Percentiles rank a stretch among this genome's conserved stretches.
phyloP scores from a whole-genome alignment of 176 grass and related monocot species.

The Typha latifolia region DNA sequence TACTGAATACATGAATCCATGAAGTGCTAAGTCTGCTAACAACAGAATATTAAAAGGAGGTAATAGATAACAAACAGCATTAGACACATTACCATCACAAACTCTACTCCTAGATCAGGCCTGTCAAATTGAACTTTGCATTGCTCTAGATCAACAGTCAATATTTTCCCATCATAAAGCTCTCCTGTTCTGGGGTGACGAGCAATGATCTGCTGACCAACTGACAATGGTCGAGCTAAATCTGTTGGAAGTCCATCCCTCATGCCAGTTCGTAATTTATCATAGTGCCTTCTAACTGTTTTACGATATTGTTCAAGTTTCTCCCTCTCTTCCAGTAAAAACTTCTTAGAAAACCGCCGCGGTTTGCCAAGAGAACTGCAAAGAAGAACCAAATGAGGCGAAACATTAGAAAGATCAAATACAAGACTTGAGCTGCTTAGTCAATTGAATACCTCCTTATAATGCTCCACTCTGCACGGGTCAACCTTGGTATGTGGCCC shows the following conservation, averaged over 20 bases:
- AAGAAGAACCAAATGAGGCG: conserved; percentile 6
- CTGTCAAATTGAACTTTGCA: conserved; percentile 55
- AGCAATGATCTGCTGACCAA: conserved; percentile 50
- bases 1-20: not conserved
- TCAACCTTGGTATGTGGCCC: conserved; percentile 44
- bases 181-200: conserved; percentile 51
- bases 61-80: conserved; percentile 4
- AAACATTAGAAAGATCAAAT: not conserved
- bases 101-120: conserved; percentile 33
- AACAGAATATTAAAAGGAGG: conserved; percentile 4
- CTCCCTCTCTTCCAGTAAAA: conserved; percentile 44
- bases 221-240: conserved; percentile 46
- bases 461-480: conserved; percentile 54
- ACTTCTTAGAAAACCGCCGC: conserved; percentile 42
- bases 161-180: conserved; percentile 45
- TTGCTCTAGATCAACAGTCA: conserved; percentile 23
- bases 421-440: not conserved
- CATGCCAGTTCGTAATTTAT: conserved; percentile 26
- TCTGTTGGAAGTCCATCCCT: conserved; percentile 46
- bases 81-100: conserved; percentile 43
- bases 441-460: conserved; percentile 41
- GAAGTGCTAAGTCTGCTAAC: not conserved
- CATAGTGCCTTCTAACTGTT: conserved; percentile 46
- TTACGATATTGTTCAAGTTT: conserved; percentile 50
- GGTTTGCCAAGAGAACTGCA: conserved; percentile 75